Conservation (phyloP, 768 basidiomycete genomes). For the Xerocomus spinulosus region DNA sequence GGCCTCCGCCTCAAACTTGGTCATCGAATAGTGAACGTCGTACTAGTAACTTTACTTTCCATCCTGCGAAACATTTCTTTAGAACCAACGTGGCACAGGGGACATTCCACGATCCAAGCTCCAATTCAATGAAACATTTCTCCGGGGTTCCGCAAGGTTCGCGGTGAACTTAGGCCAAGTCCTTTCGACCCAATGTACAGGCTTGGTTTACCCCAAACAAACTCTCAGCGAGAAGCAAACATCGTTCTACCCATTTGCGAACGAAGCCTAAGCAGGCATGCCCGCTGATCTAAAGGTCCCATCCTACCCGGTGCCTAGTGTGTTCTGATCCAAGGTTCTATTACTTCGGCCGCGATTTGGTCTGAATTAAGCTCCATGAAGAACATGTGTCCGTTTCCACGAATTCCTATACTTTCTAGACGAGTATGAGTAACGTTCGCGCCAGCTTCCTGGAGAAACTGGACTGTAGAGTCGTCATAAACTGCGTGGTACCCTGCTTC, state of each 20-base stretch:
- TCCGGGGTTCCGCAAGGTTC: no score
- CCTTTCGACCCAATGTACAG: no score
- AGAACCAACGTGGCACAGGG: no score
- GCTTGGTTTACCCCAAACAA: background rate
- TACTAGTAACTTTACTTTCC: no score
- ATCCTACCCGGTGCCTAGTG: constrained; percentile 5
- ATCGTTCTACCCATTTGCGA: background rate
- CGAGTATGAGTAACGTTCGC: constrained; percentile 40
- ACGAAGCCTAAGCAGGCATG: no score
- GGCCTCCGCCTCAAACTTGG: no score
- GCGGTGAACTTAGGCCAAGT: no score
- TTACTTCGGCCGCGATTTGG: constrained; percentile 38
- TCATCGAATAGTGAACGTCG: no score
- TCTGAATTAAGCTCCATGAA: constrained; percentile 50
- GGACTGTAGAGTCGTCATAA: constrained; percentile 44
- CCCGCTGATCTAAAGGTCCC: no score
- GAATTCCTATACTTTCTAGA: constrained; percentile 41
- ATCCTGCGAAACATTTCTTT: no score
- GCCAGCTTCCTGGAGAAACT: constrained; percentile 42
- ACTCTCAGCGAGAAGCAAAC: background rate
- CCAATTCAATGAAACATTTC: no score
- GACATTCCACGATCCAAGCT: no score
- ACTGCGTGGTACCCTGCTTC: constrained; percentile 48
- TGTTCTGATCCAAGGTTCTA: constrained; percentile 37
- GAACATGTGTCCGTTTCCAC: constrained; percentile 54